Percentiles rank a stretch among this genome's conserved stretches.
These are phyloP conservation scores for Lotus japonicus DNA, from an alignment of 306 rosid species.

Conservation along the genomic window DNA sequence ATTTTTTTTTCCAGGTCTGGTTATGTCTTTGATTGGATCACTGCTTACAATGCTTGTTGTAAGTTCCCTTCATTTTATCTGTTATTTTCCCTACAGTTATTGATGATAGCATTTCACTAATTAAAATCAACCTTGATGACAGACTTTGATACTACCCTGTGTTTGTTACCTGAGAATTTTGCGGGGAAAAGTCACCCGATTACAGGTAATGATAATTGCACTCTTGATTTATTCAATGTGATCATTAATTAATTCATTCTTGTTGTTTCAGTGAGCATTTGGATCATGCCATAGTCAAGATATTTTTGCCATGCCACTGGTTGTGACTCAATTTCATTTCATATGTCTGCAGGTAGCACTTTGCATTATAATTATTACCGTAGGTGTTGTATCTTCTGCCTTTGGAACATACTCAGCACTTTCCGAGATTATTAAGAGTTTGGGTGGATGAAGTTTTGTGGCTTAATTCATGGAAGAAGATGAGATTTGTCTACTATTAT, in stretches of 20 bases:
- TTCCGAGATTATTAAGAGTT: slow-evolving; percentile 47
- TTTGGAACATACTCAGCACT: slow-evolving; percentile 82
- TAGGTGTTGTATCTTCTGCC: slow-evolving; percentile 48
- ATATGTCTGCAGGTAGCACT: slow-evolving; percentile 39
- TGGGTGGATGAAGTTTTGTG: slow-evolving; percentile 39
- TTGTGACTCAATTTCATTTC: neutral
- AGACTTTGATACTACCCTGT: slow-evolving; percentile 95
- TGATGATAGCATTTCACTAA: neutral
- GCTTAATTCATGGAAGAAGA: neutral
- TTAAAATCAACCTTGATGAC: slow-evolving; percentile 21
- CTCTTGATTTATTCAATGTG: neutral
- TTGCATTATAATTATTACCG: slow-evolving; percentile 48
- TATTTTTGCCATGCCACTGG: too few species aligned
- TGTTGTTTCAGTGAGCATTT: neutral
- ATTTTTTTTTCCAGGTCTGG: slow-evolving; percentile 57
- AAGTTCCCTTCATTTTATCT: slow-evolving; percentile 29
- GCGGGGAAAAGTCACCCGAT: slow-evolving; percentile 47
- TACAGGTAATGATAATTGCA: slow-evolving; percentile 51
- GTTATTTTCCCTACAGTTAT: neutral
- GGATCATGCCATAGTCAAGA: neutral
- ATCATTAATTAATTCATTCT: neutral
- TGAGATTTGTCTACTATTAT: neutral
- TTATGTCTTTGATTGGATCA: slow-evolving; percentile 93
- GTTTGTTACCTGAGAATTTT: slow-evolving; percentile 73
- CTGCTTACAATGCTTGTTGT: slow-evolving; percentile 94